phyloP scores from a whole-genome alignment of 805 yeast genomes.

The Candida boidinii region DNA sequence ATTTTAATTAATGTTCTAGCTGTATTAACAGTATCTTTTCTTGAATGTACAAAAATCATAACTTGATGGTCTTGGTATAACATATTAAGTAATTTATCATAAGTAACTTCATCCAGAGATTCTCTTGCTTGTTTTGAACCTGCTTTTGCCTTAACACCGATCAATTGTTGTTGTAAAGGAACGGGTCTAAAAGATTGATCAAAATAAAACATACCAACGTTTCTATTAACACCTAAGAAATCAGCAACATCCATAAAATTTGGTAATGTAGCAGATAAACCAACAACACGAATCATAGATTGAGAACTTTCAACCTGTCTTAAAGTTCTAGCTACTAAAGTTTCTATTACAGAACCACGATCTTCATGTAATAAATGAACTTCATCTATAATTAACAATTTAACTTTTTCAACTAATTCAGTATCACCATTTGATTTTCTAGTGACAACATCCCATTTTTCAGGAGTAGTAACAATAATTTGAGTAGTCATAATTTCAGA shows the following conservation, averaged over 20 bases:
- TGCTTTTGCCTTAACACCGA: slow-evolving; percentile 83
- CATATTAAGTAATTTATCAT: slow-evolving; percentile 65
- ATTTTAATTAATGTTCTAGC: slow-evolving; percentile 62
- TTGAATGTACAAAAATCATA: slow-evolving; percentile 93
- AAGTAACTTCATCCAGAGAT: slow-evolving; percentile 66
- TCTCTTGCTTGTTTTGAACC: slow-evolving; percentile 67
- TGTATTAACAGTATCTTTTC: slow-evolving; percentile 86
- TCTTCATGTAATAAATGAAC: slow-evolving; percentile 96
- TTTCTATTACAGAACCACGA: slow-evolving; percentile 95
- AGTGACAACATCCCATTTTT: slow-evolving; percentile 97
- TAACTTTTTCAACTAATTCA: slow-evolving; percentile 77
- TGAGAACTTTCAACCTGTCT: slow-evolving; percentile 94
- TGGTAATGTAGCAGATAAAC: slow-evolving; percentile 90
- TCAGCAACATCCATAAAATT: slow-evolving; percentile 92
- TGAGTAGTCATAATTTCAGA: slow-evolving; percentile 78
- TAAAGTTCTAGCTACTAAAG: slow-evolving; percentile 87
- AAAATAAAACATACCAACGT: slow-evolving; percentile 88
- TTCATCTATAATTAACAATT: slow-evolving; percentile 85
- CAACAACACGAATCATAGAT: slow-evolving; percentile 87
- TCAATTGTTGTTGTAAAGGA: slow-evolving; percentile 78
- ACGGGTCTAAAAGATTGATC: slow-evolving; percentile 92
- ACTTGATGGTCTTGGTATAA: slow-evolving; percentile 72
- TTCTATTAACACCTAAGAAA: slow-evolving; percentile 83
- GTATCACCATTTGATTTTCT: slow-evolving; percentile 86
- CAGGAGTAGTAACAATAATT: slow-evolving; percentile 89